Evolutionary conservation across 306 rosid genomes (phyloP).

Genomic region (Fragaria vesca): DNA sequence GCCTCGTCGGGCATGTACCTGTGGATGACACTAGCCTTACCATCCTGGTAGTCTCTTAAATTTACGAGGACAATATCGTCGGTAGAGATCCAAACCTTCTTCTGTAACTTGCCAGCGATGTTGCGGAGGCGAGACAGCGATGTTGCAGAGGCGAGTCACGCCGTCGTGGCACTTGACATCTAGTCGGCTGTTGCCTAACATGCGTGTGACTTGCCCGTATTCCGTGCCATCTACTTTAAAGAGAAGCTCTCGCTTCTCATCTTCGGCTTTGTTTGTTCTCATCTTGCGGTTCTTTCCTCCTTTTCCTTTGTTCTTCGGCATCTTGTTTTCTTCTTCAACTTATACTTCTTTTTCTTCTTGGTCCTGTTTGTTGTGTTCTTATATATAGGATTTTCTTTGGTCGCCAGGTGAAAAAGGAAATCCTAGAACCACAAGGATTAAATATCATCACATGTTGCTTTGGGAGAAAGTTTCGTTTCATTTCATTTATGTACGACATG

Average conservation of each 20-base stretch:
- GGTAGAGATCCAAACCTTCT: constrained; percentile 45
- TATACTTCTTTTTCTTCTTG: neutral
- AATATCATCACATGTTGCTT: neutral
- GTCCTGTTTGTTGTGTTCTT: neutral
- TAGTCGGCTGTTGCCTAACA: constrained; percentile 14
- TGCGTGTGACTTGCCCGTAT: constrained; percentile 30
- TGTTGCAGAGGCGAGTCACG: constrained; percentile 28
- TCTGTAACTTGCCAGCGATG: constrained; percentile 37
- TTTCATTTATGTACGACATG: neutral
- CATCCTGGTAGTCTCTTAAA: constrained; percentile 40
- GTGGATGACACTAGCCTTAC: constrained; percentile 37
- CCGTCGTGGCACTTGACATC: constrained; percentile 40
- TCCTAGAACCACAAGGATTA: neutral
- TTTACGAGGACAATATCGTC: constrained; percentile 31
- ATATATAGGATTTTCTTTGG: neutral
- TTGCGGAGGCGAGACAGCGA: constrained; percentile 16
- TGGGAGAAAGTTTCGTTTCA: too few relatives aligned
- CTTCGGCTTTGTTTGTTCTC: constrained; percentile 58
- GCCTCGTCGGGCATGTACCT: constrained; percentile 44
- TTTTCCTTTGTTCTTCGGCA: constrained; percentile 62
- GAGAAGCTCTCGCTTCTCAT: constrained; percentile 39
- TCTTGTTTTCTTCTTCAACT: neutral
- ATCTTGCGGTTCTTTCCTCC: constrained; percentile 56
- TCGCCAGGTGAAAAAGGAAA: neutral
- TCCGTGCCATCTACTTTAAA: constrained; percentile 47